Conservation (phyloP, 257 asterid genomes). For the Gynochthodes officinalis region DNA sequence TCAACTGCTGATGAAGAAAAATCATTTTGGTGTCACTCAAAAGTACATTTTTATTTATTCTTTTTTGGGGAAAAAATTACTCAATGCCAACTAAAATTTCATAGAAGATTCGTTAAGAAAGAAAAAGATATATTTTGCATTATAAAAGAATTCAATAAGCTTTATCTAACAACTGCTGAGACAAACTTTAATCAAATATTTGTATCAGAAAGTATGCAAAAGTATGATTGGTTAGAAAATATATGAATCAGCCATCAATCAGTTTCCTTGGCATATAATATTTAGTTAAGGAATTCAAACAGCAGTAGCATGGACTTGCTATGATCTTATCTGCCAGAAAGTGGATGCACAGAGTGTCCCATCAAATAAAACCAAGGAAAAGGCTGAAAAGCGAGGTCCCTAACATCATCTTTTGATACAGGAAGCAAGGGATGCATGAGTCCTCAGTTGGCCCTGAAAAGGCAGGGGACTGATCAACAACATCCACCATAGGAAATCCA, state of each 20-base stretch:
- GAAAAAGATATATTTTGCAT: too few species aligned
- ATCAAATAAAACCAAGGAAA: slow-evolving; percentile 45
- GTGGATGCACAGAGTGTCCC: slow-evolving; percentile 37
- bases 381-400: slow-evolving; percentile 37
- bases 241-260: not conserved
- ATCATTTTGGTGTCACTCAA: not conserved
- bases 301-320: slow-evolving; percentile 42
- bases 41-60: too few species aligned
- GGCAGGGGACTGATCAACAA: slow-evolving; percentile 46
- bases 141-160: not conserved
- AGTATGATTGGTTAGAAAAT: not conserved
- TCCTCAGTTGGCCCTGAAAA: slow-evolving; percentile 62
- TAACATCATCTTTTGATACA: slow-evolving; percentile 41
- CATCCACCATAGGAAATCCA: slow-evolving; percentile 27
- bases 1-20: not conserved
- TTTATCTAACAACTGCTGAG: not conserved
- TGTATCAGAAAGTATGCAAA: not conserved
- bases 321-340: slow-evolving; percentile 38
- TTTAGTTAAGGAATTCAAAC: slow-evolving; percentile 2
- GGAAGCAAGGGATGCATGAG: slow-evolving; percentile 62
- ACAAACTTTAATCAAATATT: not conserved
- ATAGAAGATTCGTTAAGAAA: not conserved
- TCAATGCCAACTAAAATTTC: not conserved
- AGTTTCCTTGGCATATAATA: slow-evolving; percentile 6
- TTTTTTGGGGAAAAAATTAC: not conserved